Evolutionary conservation across 106 monocot species (phyloP), one percentile per base, ranked within the genome.

Genomic region (Agapanthus africanus): DNA sequence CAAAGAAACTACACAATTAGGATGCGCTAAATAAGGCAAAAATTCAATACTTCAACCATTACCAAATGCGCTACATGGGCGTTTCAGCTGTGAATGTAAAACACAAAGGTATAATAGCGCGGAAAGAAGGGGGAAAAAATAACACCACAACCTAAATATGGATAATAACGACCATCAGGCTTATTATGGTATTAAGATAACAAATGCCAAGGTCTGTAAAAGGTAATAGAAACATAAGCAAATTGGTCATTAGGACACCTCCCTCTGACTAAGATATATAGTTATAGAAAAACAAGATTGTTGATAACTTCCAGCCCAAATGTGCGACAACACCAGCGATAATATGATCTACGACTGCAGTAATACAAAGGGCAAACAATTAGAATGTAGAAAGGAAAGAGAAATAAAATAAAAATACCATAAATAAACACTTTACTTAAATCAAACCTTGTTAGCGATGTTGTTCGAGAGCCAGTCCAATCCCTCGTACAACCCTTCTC

Each of bases 111-210:
- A 54, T 6, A 26, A 25, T 1, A 6, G 44, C 8, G 10, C 19
- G 26, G 16, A 9, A n/a, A n/a, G n/a, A 54, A 54, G 25, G 27
- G 27, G n/a, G n/a, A n/a, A n/a, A n/a, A n/a, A n/a, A 31, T 56
- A 28, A 28, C 56, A 57, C 30, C 27, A 31, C 56, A 57, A 31
- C 5, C 56, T 57, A 11, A 57, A 57, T 57, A 57, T 57, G 15
- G n/a, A n/a, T n/a, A 11, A 30, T 26, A 27, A 57, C 54, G 31
- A 31, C 30, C 14, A n/a, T 57, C 56, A 26, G 15, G 56, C 27
- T 31, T 57, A 57, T 57, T 57, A 26, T 57, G 56, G 56, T 57
- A 11, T 57, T 28, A 31, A 11, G 56, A 30, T 30, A 57, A 57
- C 56, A 57, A 57, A 56, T 1, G 56, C 56, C 31, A 57, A 2